Base-by-base conservation (phyloP, 805 yeast genomes). In the Wickerhamomyces bisporus region DNA sequence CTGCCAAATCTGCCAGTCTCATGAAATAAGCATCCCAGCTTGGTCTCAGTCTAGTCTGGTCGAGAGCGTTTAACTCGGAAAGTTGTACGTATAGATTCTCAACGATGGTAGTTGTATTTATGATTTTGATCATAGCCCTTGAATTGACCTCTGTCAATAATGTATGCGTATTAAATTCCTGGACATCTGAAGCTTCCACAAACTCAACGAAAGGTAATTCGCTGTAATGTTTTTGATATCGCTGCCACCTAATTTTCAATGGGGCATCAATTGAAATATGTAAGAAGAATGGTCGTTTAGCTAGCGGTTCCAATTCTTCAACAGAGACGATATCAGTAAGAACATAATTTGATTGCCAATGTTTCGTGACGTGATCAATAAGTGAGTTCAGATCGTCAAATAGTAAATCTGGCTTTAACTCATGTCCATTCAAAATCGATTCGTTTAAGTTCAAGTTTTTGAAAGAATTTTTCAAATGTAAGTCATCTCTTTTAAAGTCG, bases 11-110 rank as follows among this genome's bases (percentile, higher is more conserved):
- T 0, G 98, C 97, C 42, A 93, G 62, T 30, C 79, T 69, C 98
- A 93, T 93, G 61, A 93, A 93, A 58, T 93, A 93, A 2, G 91
- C 75, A 58, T 93, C 98, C 99, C 99, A 93, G 4, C 81, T 75
- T 1, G 99, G 99, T 39, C 99, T 66, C 25, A 86, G 66, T 26
- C 95, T 64, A 16, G 76, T 64, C 16, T 65, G 58, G 35, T 86
- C 80, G 41, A 58, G 41, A 9, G 79, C 47, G 40, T 76, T 56
- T 11, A 77, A 50, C 7, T 55, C 45, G n/a, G 61, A 50, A 2
- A 79, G 59, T 23, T 62, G 62, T 0, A 50, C 43, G 35, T 62
- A 60, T 14, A 78, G 59, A 13, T 62, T 60, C 18, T 53, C 60
- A 4, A 64, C 42, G 38, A 71, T 47, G 12, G 41, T 48, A 4